Conservation (phyloP, 352 stramenopile genomes). For the Heterotrichella gracilis region DNA sequence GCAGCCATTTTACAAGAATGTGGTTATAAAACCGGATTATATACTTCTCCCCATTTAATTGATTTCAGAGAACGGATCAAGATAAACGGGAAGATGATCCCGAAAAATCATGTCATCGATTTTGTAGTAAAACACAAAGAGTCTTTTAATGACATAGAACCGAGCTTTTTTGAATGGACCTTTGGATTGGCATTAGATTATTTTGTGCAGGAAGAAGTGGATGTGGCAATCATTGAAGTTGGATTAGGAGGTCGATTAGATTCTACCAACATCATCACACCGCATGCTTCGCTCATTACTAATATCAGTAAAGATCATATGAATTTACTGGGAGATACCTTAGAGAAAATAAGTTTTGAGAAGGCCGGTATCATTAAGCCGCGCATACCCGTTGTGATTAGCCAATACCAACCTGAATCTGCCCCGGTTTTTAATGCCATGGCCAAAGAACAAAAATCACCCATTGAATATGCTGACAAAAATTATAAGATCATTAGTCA, state of each 20-base stretch:
- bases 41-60: background rate
- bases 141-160: constrained; percentile 16
- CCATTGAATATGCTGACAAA: constrained; percentile 7
- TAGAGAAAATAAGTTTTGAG: constrained; percentile 36
- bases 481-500: constrained; percentile 8
- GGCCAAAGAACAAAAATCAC: background rate
- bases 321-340: constrained; percentile 35
- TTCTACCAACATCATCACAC: constrained; percentile 46
- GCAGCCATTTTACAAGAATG: background rate
- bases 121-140: constrained; percentile 13
- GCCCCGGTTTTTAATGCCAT: constrained; percentile 17
- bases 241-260: constrained; percentile 41
- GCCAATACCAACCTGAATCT: constrained; percentile 29
- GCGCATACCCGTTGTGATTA: constrained; percentile 36
- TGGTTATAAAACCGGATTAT: background rate
- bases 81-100: background rate
- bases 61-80: background rate
- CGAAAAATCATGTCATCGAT: constrained; percentile 14
- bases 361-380: constrained; percentile 53
- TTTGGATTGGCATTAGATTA: constrained; percentile 46
- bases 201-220: constrained; percentile 39
- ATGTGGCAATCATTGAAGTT: constrained; percentile 45
- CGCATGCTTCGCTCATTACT: constrained; percentile 40
- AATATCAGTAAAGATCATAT: constrained; percentile 37
- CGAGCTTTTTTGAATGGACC: constrained; percentile 43